A percentile compares a stretch with the other conserved stretches of the same genome.
Conservation (phyloP, 495 filamentous ascomycete genomes). For the Xylaria cubensis region DNA sequence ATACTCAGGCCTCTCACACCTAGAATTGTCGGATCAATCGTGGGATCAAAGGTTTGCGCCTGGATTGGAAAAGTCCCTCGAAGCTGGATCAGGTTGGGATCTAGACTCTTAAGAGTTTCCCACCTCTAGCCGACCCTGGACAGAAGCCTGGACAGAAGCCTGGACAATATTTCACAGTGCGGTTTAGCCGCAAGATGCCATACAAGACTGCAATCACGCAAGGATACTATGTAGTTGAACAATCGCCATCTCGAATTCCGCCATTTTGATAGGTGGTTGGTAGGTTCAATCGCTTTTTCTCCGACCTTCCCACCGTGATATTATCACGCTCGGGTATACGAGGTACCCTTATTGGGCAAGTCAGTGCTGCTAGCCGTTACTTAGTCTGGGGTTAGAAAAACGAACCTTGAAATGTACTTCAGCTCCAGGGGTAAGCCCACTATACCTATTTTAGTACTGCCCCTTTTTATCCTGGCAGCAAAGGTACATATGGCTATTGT, state of each 20-base stretch:
- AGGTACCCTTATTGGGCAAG: neutral
- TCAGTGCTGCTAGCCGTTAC: constrained; percentile 1
- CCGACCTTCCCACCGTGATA: neutral
- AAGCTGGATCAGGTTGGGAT: neutral
- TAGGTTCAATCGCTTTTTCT: neutral
- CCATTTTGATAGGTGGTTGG: neutral
- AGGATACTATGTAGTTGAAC: neutral
- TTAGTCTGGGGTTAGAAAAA: too few species aligned
- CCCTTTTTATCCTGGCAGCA: too few species aligned
- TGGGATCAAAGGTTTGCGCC: neutral
- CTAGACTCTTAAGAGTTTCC: neutral
- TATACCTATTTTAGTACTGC: too few species aligned
- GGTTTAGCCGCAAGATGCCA: neutral
- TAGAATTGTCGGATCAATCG: neutral
- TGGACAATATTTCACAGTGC: neutral
- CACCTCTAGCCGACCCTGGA: neutral
- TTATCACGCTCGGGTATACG: neutral
- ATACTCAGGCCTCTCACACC: neutral
- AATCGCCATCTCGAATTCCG: constrained; percentile 9
- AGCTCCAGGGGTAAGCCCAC: too few species aligned
- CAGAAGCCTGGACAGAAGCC: neutral
- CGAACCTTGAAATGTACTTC: too few species aligned
- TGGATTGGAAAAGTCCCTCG: neutral
- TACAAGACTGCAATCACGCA: constrained; percentile 11
- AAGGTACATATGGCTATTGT: too few species aligned